A percentile compares a stretch with the other conserved stretches of the same genome.
phyloP scores from a whole-genome alignment of 2,329 filamentous ascomycete species.

The Fusarium mundagurra region DNA sequence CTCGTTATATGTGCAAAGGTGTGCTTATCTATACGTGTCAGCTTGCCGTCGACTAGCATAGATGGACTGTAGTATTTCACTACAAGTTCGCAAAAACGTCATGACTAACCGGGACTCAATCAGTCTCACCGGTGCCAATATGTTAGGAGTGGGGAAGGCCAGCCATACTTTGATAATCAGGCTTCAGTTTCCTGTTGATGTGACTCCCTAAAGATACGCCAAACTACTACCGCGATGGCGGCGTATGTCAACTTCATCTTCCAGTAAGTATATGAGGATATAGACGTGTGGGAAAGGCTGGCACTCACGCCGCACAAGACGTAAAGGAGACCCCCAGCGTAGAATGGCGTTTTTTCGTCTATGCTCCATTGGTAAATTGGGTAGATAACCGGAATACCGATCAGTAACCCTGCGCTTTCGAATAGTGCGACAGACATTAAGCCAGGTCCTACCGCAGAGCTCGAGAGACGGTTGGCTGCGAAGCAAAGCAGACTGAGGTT shows the following conservation, averaged over 20 bases:
- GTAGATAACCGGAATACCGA: neutral
- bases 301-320: neutral
- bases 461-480: neutral
- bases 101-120: neutral
- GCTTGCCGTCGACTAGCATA: neutral
- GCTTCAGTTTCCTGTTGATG: neutral
- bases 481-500: neutral
- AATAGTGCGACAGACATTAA: neutral
- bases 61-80: neutral
- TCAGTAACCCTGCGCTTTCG: neutral
- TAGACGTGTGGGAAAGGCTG: neutral
- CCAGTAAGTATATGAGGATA: neutral
- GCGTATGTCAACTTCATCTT: neutral
- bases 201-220: neutral
- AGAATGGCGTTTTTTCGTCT: neutral
- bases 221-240: neutral
- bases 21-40: neutral
- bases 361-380: neutral
- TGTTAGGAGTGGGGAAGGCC: neutral
- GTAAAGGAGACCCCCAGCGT: neutral
- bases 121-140: neutral
- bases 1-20: neutral
- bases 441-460: neutral
- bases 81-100: neutral
- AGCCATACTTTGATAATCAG: neutral